Evolutionary conservation across 2,329 filamentous ascomycete genomes (phyloP).

Genomic region (Colletotrichum tropicale): DNA sequence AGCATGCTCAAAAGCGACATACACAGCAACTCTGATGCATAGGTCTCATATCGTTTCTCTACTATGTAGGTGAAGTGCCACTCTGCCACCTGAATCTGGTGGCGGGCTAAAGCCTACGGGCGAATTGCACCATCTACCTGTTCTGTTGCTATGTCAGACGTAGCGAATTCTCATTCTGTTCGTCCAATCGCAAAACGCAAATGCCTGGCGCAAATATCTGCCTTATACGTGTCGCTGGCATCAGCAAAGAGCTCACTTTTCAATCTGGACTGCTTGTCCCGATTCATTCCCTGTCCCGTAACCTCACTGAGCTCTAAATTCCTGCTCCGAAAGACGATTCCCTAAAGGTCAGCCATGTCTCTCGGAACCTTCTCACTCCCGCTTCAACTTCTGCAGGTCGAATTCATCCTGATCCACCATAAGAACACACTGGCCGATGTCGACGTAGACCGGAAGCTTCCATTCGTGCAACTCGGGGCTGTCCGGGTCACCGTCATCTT

Average conservation of each 20-base stretch:
- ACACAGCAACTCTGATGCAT: neutral
- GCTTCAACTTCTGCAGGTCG: neutral
- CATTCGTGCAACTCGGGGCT: neutral
- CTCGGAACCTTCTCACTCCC: neutral
- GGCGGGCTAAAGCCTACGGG: neutral
- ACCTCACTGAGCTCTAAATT: neutral
- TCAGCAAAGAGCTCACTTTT: neutral
- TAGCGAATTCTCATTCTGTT: fast-evolving
- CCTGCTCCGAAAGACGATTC: neutral
- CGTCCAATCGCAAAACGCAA: neutral
- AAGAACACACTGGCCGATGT: neutral
- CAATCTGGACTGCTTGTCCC: neutral
- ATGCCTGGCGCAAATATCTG: fast-evolving
- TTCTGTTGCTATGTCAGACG: neutral
- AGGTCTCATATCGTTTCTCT: neutral
- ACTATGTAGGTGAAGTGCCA: neutral
- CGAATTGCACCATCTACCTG: neutral
- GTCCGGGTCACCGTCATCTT: fast-evolving
- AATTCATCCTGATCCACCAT: neutral
- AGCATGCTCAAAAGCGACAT: no score
- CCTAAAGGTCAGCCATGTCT: fast-evolving
- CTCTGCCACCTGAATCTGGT: neutral
- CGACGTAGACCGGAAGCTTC: neutral
- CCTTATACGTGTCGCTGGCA: neutral
- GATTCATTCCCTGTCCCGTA: neutral